Conservation (phyloP, 2,329 filamentous ascomycete genomes). For the Lasiodiplodia sp. region DNA sequence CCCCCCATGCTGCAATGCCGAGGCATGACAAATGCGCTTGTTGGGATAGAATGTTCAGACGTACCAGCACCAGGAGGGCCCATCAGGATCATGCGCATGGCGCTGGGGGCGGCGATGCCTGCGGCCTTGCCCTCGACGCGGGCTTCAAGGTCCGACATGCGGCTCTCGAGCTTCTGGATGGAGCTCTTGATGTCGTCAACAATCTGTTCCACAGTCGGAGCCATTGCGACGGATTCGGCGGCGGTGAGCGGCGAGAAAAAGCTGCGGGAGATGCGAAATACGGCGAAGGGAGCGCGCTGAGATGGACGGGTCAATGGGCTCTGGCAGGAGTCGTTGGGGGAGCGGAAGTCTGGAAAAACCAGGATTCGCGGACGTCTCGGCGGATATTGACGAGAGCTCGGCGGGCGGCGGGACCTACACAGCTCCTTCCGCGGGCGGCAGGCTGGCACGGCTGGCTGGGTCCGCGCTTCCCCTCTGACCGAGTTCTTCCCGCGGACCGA, state of each 20-base stretch:
- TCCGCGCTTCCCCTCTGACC: neutral
- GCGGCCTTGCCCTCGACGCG: constrained; percentile 61
- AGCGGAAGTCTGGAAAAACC: constrained; percentile 19
- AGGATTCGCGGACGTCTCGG: constrained; percentile 12
- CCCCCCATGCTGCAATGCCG: constrained; percentile 4
- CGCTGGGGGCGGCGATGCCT: constrained; percentile 56
- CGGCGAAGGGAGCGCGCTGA: constrained; percentile 13
- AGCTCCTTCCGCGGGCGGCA: neutral
- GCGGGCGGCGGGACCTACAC: neutral
- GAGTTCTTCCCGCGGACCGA: neutral
- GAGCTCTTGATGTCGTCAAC: constrained; percentile 85
- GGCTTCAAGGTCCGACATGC: constrained; percentile 82
- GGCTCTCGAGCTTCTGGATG: constrained; percentile 81
- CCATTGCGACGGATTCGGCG: constrained; percentile 67
- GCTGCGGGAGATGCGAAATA: constrained; percentile 13
- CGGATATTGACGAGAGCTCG: constrained; percentile 8
- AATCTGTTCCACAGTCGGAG: constrained; percentile 80
- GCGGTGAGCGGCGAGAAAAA: neutral
- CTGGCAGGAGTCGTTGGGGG: constrained; percentile 12
- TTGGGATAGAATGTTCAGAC: constrained; percentile 45
- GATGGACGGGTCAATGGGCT: constrained; percentile 21
- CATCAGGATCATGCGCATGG: constrained; percentile 94
- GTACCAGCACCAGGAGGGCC: constrained; percentile 95
- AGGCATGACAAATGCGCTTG: constrained; percentile 17
- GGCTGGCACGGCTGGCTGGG: neutral